phyloP scores from a whole-genome alignment of 257 asterid species.

The Nemophila menziesii region DNA sequence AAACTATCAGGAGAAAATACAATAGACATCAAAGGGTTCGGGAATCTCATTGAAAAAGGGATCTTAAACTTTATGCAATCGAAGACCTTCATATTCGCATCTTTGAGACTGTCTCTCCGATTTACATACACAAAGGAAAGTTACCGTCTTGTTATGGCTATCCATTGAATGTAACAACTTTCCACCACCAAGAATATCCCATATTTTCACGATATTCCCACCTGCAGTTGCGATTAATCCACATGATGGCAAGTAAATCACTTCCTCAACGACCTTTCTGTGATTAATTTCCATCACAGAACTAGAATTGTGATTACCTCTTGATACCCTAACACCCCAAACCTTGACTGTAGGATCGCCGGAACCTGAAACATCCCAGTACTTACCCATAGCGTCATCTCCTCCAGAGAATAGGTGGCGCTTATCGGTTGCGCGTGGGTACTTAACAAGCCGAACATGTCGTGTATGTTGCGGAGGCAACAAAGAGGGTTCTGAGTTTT shows the following conservation, averaged over 20 bases:
- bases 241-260: constrained; percentile 76
- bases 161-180: constrained; percentile 73
- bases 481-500: constrained; percentile 50
- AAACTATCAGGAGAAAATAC: constrained; percentile 73
- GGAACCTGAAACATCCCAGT: constrained; percentile 85
- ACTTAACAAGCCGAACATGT: constrained; percentile 47
- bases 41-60: constrained; percentile 76
- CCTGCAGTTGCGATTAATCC: constrained; percentile 80
- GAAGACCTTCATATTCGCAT: constrained; percentile 63
- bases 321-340: constrained; percentile 74
- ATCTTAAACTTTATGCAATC: constrained; percentile 73
- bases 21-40: constrained; percentile 57
- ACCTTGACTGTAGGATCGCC: constrained; percentile 65
- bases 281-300: constrained; percentile 65
- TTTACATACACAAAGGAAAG: constrained; percentile 60
- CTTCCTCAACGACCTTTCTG: constrained; percentile 86
- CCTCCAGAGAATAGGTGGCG: constrained; percentile 77
- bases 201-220: constrained; percentile 73
- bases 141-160: constrained; percentile 86
- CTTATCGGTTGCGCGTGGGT: constrained; percentile 61
- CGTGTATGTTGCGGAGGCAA: constrained; percentile 61
- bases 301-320: constrained; percentile 16
- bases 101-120: constrained; percentile 40
- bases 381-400: constrained; percentile 82
- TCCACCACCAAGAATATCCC: constrained; percentile 98